Base-by-base conservation (phyloP, 2,329 filamentous ascomycete genomes). In the Aspergillus sp. region DNA sequence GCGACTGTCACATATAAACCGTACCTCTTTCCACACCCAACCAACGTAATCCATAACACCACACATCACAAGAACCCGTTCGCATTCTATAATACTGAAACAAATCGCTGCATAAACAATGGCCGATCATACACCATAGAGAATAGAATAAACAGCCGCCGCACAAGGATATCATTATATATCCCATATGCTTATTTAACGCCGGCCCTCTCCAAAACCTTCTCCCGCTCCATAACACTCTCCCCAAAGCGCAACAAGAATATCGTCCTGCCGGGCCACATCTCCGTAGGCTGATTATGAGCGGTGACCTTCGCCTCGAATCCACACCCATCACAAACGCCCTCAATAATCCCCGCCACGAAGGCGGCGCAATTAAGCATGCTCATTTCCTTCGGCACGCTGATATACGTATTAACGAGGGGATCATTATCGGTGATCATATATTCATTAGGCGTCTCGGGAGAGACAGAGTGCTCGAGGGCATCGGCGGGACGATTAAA, bases 371-470 rank as follows among this genome's bases (percentile, higher is more conserved):
- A 97, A 77, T 97, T 98, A 71, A 99, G 83, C 84, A 95, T 91
- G 78, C 86, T 92, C 91, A 99, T 96, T 79, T 99, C 95, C 71
- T 90, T 90, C 15, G 95, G 95, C 56, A 98, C 90, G 70, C 88
- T 92, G 73, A 99, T 90, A 80, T 95, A 98, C 64, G 90, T 89
- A 78, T 97, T 98, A 41, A 98, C 94, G 54, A 98, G 83, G 21
- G 95, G 95, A 75, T 98, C 95, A 78, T 99, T 98, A 80, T 99
- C 95, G 70, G 93, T 91, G 70, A 99, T 95, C 94, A 99, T 98
- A 82, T 98, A 99, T 81, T 98, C 94, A 69, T 95, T 92, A 8
- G 91, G 89, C 55, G 92, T 94, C 56, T 88, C 86, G 8, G 90
- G 88, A 70, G 91, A 89, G 57, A 88, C 88, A 61, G 88, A 91